Evolutionary conservation across 495 filamentous ascomycete genomes (phyloP).

Genomic region (Lasiosphaeria hispida): DNA sequence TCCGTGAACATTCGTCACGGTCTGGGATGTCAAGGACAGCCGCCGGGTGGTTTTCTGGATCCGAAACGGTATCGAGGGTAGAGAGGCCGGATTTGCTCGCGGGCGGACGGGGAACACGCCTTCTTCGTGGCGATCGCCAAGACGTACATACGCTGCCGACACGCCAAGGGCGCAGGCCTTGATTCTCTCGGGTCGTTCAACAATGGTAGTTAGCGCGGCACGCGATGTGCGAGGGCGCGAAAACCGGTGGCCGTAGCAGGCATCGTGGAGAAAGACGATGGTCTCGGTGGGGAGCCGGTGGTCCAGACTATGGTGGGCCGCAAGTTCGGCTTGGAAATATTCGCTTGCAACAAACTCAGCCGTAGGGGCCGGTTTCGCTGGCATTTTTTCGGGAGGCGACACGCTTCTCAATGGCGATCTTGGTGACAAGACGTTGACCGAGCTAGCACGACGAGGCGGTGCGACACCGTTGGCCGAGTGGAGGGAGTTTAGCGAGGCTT

Average conservation of each 20-base stretch:
- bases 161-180: constrained; percentile 80
- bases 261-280: constrained; percentile 82
- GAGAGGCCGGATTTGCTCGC: constrained; percentile 42
- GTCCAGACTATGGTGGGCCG: constrained; percentile 54
- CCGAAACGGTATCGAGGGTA: constrained; percentile 70
- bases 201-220: constrained; percentile 66
- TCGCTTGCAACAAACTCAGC: constrained; percentile 66
- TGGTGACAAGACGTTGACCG: constrained; percentile 46
- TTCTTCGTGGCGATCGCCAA: constrained; percentile 76
- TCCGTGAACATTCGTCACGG: constrained; percentile 82
- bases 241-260: constrained; percentile 89
- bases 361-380: constrained; percentile 51
- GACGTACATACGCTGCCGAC: constrained; percentile 80
- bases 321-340: constrained; percentile 68
- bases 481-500: constrained; percentile 57
- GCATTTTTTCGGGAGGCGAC: constrained; percentile 36
- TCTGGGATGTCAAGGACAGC: constrained; percentile 61
- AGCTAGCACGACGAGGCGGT: constrained; percentile 51
- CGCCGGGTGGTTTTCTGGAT: constrained; percentile 71
- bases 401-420: constrained; percentile 36
- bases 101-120: constrained; percentile 63
- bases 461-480: constrained; percentile 41
- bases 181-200: constrained; percentile 89
- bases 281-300: constrained; percentile 56
- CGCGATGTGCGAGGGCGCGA: constrained; percentile 74